A percentile compares a stretch with the other conserved stretches of the same genome.
Conservation (phyloP, 805 yeast genomes). For the Isabelozyma pseudorhagii region DNA sequence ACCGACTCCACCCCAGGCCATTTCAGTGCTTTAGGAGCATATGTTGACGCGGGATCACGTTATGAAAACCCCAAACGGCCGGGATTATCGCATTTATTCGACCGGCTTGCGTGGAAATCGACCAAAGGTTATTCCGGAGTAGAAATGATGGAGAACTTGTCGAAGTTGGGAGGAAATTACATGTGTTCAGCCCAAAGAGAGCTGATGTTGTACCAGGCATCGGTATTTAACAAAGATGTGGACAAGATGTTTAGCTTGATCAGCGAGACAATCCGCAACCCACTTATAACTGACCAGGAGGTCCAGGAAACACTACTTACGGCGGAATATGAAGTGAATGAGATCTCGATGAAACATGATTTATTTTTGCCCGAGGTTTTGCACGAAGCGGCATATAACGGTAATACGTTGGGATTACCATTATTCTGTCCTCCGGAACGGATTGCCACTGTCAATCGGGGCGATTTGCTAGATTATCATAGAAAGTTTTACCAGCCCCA, state of each 20-base stretch:
- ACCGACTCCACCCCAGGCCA: constrained; percentile 87
- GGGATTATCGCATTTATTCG: constrained; percentile 82
- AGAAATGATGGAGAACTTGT: constrained; percentile 72
- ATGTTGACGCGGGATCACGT: constrained; percentile 87
- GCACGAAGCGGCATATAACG: constrained; percentile 74
- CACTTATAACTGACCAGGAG: constrained; percentile 66
- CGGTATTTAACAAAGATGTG: constrained; percentile 84
- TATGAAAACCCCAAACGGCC: constrained; percentile 57
- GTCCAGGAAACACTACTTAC: constrained; percentile 68
- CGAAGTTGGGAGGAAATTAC: constrained; percentile 86
- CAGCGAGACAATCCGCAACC: constrained; percentile 74
- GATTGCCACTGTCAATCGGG: constrained; percentile 51
- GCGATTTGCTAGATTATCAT: constrained; percentile 59
- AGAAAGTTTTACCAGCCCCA: constrained; percentile 70
- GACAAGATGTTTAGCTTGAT: constrained; percentile 74
- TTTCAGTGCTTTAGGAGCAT: constrained; percentile 86
- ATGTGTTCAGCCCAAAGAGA: constrained; percentile 93
- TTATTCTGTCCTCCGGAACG: constrained; percentile 74
- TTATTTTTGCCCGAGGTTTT: constrained; percentile 84
- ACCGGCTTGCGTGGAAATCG: constrained; percentile 80
- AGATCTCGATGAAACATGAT: constrained; percentile 80
- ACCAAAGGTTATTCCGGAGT: constrained; percentile 56
- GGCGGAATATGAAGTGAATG: constrained; percentile 78
- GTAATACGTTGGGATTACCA: constrained; percentile 81
- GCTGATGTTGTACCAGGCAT: constrained; percentile 88